Conservation (phyloP, 371 early-diverging fungal species). For the Basidiobolus meristosporus region DNA sequence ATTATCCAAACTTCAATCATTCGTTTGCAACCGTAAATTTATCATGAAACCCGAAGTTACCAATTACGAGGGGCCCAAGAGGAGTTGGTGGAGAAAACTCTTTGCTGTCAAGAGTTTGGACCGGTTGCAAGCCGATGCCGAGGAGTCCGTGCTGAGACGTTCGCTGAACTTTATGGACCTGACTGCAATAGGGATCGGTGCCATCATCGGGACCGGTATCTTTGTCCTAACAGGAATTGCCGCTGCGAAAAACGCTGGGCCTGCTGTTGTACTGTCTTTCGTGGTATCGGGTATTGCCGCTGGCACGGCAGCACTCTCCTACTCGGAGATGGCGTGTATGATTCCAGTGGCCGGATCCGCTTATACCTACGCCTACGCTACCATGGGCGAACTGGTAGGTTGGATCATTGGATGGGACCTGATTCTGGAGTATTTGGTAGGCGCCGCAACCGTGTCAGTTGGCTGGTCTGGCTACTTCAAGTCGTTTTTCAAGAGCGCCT, state of each 20-base stretch:
- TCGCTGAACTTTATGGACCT: constrained; percentile 6
- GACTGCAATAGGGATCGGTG: constrained; percentile 26
- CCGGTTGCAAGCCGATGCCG: not conserved
- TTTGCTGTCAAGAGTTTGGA: not conserved
- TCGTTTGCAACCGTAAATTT: too few species aligned
- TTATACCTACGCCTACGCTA: constrained; percentile 64
- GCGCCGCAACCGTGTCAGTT: constrained; percentile 39
- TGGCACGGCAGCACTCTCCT: constrained; percentile 51
- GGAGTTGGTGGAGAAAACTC: too few species aligned
- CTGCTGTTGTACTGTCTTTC: constrained; percentile 56
- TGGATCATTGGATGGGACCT: constrained; percentile 77
- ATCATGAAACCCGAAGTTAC: too few species aligned
- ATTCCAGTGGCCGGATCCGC: constrained; percentile 70
- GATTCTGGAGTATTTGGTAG: constrained; percentile 61
- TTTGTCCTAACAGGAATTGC: constrained; percentile 28
- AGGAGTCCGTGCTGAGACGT: not conserved
- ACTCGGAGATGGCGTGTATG: constrained; percentile 65
- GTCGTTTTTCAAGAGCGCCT: constrained; percentile 37
- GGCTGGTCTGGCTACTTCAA: constrained; percentile 67
- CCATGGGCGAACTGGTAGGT: constrained; percentile 58
- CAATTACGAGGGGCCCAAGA: too few species aligned
- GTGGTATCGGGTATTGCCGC: constrained; percentile 46
- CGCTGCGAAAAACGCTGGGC: constrained; percentile 56
- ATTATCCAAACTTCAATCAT: too few species aligned
- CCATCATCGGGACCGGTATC: constrained; percentile 49